phyloP scores from a whole-genome alignment of 768 basidiomycete species.

The Rhodosporidiobolus odoratus region DNA sequence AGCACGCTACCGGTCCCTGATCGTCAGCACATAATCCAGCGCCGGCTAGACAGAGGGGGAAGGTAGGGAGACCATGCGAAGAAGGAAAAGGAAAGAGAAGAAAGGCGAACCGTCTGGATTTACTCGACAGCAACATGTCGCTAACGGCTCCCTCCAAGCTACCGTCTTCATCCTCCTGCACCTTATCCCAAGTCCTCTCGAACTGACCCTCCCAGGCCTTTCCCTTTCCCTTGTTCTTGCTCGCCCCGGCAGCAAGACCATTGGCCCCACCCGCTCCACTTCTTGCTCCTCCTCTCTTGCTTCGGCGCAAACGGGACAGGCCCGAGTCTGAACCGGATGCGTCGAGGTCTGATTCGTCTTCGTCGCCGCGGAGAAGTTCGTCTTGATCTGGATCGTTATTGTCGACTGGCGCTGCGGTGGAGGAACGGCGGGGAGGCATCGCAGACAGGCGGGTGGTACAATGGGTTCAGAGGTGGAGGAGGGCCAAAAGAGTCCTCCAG shows the following conservation, averaged over 20 bases:
- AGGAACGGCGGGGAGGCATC: slow-evolving; percentile 4
- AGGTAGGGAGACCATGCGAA: slow-evolving; percentile 2
- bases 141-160: slow-evolving; percentile 85
- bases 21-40: no score
- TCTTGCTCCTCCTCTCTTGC: neutral
- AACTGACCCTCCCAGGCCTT: slow-evolving; percentile 97
- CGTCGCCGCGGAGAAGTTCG: slow-evolving; percentile 12
- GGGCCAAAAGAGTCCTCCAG: no score
- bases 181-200: slow-evolving; percentile 90
- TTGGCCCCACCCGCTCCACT: neutral
- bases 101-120: slow-evolving; percentile 65
- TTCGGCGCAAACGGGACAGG: neutral
- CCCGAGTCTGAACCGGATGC: neutral
- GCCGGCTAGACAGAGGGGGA: neutral
- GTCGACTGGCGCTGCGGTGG: slow-evolving; percentile 1
- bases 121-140: slow-evolving; percentile 75
- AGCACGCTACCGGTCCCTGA: slow-evolving; percentile 55
- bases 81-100: neutral
- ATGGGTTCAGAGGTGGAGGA: no score
- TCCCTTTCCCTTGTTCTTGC: slow-evolving; percentile 31
- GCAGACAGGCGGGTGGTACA: neutral
- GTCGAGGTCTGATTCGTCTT: slow-evolving; percentile 18
- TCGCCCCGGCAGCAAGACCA: neutral
- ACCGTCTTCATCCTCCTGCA: slow-evolving; percentile 90
- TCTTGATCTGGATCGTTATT: slow-evolving; percentile 8